phyloP scores from a whole-genome alignment of 2,329 filamentous ascomycete species.

The Botrytis elliptica region DNA sequence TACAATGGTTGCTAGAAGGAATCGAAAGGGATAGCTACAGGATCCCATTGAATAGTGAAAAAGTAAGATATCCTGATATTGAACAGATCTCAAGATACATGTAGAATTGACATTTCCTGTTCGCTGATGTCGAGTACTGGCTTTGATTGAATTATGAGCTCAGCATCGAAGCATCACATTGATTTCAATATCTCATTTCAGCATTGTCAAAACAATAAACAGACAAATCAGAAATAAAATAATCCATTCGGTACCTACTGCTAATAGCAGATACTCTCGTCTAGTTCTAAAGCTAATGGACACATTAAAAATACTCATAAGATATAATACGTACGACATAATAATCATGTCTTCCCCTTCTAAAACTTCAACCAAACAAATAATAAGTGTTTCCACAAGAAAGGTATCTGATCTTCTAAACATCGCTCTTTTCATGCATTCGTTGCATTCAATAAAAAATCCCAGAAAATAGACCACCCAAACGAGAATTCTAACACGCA shows the following conservation, averaged over 20 bases:
- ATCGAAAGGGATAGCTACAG: neutral
- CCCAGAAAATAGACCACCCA: neutral
- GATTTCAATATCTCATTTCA: neutral
- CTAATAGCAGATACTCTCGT: neutral
- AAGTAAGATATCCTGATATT: neutral
- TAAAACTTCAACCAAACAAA: neutral
- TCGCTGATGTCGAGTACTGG: neutral
- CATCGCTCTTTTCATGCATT: neutral
- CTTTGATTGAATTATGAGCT: neutral
- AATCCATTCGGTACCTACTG: neutral
- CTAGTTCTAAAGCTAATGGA: neutral
- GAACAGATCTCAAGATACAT: neutral
- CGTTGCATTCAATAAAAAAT: neutral
- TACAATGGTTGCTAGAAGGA: neutral
- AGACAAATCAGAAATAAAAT: neutral
- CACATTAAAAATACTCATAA: neutral
- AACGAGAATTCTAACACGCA: neutral
- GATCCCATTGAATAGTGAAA: neutral
- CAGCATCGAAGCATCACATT: neutral
- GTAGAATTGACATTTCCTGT: neutral
- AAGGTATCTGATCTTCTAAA: neutral
- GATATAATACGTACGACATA: slow-evolving; percentile 6
- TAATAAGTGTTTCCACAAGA: neutral
- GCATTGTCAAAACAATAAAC: neutral
- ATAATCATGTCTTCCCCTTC: neutral